Base-by-base conservation (phyloP, 2,329 filamentous ascomycete genomes). In the Leptodontidium sp. region DNA sequence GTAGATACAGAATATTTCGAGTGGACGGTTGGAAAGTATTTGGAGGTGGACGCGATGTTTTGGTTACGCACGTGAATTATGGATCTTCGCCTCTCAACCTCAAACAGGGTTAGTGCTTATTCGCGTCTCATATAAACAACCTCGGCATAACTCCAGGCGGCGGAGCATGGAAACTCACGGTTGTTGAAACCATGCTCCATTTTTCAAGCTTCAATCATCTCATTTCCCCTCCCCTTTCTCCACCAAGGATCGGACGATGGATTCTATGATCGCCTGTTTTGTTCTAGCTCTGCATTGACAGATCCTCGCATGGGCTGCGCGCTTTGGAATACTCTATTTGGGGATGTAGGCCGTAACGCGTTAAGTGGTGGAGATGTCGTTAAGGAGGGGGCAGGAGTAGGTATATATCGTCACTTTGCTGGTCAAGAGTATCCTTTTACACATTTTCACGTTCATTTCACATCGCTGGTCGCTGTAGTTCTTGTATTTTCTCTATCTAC, bases 381-480 rank as follows among this genome's bases (percentile, higher is more conserved):
- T 45, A 6, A 32, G 29, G 29, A 32, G 29, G 29, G 29, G 29
- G 29, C 29, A 32, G 29, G 6, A 40, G 5, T 26, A 7, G 43
- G 52, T 57, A 67, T 67, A 43, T 40, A 43, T 64, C 21, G 17
- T 29, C 57, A 21, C 29, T 32, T 17, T 4, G n/a, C 29, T 11
- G 35, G 35, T 62, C 50, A 45, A 65, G 55, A 58, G 55, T 26
- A 53, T 32, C 55, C 62, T 40, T 59, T 32, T 49, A 32, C 55
- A 52, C 63, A 62, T 12, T 57, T 67, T 64, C 69, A 57, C 63
- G 11, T 59, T 65, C 62, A 50, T 65, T 65, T 40, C 40, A 15
- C 26, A 40, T 59, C 64, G 64, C 64, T 40, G 40, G 64, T 40
- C 40, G 59, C 32, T 66, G 35, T 64, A 35, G 59, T 63, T 35